These are phyloP conservation scores for Comarum palustre DNA, from an alignment of 306 rosid species.

Conservation along the genomic window DNA sequence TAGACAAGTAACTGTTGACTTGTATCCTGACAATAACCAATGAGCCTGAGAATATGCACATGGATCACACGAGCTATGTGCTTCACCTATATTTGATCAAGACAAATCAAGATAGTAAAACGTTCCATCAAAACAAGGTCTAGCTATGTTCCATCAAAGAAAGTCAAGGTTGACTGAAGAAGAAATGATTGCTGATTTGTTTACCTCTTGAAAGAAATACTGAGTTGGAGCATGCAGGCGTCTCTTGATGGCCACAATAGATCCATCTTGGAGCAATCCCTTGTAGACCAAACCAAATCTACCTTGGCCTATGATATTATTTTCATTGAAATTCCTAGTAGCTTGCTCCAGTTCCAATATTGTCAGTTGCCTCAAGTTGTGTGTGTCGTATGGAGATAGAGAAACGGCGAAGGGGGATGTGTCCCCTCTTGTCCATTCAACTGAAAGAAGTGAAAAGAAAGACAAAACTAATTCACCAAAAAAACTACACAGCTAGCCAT, in stretches of 20 bases:
- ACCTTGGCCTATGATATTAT: slow-evolving; percentile 57
- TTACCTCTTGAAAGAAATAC: slow-evolving; percentile 50
- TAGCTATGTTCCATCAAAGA: not conserved
- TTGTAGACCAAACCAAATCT: slow-evolving; percentile 64
- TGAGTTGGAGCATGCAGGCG: slow-evolving; percentile 38
- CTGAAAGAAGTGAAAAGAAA: slow-evolving; percentile 26
- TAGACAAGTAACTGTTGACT: slow-evolving; percentile 60
- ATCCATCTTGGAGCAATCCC: slow-evolving; percentile 76
- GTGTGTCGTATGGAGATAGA: slow-evolving; percentile 35
- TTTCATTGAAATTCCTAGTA: slow-evolving; percentile 47
- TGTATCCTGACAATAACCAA: slow-evolving; percentile 57
- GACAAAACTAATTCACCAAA: not conserved
- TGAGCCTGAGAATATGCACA: slow-evolving; percentile 50
- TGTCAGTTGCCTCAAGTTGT: slow-evolving; percentile 40
- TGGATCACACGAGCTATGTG: slow-evolving; percentile 51
- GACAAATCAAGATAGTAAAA: not conserved
- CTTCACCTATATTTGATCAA: slow-evolving; percentile 44
- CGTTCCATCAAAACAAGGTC: not conserved
- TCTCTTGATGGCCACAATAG: slow-evolving; percentile 67
- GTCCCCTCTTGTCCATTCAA: slow-evolving; percentile 49
- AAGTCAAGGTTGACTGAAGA: not conserved
- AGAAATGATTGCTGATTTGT: slow-evolving; percentile 3
- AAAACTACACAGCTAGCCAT: not conserved
- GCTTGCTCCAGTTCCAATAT: slow-evolving; percentile 59
- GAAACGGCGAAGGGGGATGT: slow-evolving; percentile 32